phyloP scores from a whole-genome alignment of 2,329 filamentous ascomycete species.

The Emergomyces pasteurianus region DNA sequence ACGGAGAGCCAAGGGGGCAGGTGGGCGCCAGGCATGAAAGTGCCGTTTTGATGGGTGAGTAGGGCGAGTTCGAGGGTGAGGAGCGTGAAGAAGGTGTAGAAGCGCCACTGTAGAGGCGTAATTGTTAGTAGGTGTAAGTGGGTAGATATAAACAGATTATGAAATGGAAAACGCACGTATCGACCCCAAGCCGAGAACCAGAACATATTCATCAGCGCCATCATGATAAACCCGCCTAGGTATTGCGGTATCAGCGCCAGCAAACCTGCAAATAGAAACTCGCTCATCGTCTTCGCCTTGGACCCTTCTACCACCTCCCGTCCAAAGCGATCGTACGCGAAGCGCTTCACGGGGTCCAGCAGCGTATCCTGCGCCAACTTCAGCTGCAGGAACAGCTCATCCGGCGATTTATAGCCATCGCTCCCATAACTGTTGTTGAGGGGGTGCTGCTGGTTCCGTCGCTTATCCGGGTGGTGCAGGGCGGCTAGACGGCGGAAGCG shows the following conservation, averaged over 20 bases:
- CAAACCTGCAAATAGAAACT: slow-evolving; percentile 61
- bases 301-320: slow-evolving; percentile 55
- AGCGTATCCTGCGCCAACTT: slow-evolving; percentile 76
- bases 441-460: slow-evolving; percentile 44
- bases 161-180: slow-evolving; percentile 29
- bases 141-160: neutral
- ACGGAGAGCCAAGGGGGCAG: slow-evolving; percentile 20
- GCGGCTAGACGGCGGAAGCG: slow-evolving; percentile 66
- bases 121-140: neutral
- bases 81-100: slow-evolving; percentile 41
- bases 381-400: slow-evolving; percentile 63
- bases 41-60: slow-evolving; percentile 40
- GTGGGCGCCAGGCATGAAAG: slow-evolving; percentile 25
- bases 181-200: slow-evolving; percentile 33
- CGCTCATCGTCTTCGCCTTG: slow-evolving; percentile 46
- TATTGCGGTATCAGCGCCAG: slow-evolving; percentile 31
- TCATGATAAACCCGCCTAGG: slow-evolving; percentile 23
- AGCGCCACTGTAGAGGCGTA: slow-evolving; percentile 36
- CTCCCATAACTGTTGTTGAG: slow-evolving; percentile 26
- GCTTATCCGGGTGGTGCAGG: slow-evolving; percentile 74
- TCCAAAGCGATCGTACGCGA: slow-evolving; percentile 84
- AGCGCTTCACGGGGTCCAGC: slow-evolving; percentile 61
- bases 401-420: slow-evolving; percentile 20
- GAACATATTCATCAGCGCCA: slow-evolving; percentile 27
- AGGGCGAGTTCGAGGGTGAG: slow-evolving; percentile 46